Conservation (phyloP, 2,329 filamentous ascomycete genomes). For the Talaromyces piceae region DNA sequence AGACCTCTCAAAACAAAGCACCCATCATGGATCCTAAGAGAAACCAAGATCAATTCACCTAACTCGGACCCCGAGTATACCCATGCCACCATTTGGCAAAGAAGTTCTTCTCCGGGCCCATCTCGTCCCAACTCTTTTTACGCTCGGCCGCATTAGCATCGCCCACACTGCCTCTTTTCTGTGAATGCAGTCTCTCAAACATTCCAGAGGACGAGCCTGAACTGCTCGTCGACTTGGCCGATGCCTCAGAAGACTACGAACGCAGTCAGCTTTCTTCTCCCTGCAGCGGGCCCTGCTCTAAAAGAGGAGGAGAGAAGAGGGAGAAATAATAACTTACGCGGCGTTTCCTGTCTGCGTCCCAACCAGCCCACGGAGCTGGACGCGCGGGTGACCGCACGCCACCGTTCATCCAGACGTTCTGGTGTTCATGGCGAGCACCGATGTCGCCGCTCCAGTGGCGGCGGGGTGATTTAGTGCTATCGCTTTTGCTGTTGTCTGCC, state of each 20-base stretch:
- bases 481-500: constrained; percentile 5
- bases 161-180: constrained; percentile 8
- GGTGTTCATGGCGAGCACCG: constrained; percentile 29
- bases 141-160: constrained; percentile 22
- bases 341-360: constrained; percentile 15
- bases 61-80: constrained; percentile 24
- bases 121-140: constrained; percentile 41
- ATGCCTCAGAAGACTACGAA: constrained; percentile 12
- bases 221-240: constrained; percentile 15
- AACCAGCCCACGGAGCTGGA: constrained; percentile 15
- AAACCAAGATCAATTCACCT: neutral
- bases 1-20: no score
- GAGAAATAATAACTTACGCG: constrained; percentile 17
- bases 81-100: constrained; percentile 36
- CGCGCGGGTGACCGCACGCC: constrained; percentile 21
- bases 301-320: neutral
- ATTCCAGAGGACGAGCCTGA: neutral
- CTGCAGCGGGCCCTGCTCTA: no score
- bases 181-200: constrained; percentile 5
- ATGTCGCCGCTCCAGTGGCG: constrained; percentile 30
- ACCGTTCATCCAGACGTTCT: constrained; percentile 29
- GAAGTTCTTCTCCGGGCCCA: constrained; percentile 27
- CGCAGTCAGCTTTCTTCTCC: neutral
- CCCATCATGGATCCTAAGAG: no score
- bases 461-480: constrained; percentile 16